Conservation (phyloP, 495 filamentous ascomycete species). For the Trichoderma orchidacearum region DNA sequence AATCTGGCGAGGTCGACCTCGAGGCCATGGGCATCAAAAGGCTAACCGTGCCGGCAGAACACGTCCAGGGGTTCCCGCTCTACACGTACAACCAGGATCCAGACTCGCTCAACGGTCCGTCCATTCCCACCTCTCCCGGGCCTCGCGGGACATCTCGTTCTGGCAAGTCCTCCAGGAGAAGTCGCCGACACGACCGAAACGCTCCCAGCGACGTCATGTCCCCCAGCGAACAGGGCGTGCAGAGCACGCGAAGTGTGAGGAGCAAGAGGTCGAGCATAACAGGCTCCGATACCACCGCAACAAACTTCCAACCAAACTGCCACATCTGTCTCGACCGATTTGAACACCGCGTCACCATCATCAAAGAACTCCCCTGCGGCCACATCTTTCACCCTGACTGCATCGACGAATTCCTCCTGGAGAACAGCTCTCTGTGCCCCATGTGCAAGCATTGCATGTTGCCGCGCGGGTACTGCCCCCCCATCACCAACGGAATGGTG, state of each 20-base stretch:
- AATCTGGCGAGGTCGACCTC: conserved; percentile 63
- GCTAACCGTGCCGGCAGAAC: conserved; percentile 51
- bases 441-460: conserved; percentile 73
- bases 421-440: conserved; percentile 68
- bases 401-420: conserved; percentile 63
- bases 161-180: background rate
- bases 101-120: conserved; percentile 1
- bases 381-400: conserved; percentile 89
- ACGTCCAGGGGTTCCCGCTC: conserved; percentile 57
- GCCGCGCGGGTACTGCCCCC: conserved; percentile 48
- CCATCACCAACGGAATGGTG: conserved; percentile 75
- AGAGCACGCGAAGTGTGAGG: background rate
- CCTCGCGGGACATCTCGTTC: conserved; percentile 4
- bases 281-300: conserved; percentile 13
- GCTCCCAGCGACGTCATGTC: conserved; percentile 3
- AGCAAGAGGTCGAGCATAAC: conserved; percentile 5
- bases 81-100: conserved; percentile 52
- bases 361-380: conserved; percentile 74
- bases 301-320: conserved; percentile 58
- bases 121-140: background rate
- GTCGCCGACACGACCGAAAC: conserved; percentile 4
- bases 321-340: conserved; percentile 81
- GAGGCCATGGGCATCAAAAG: conserved; percentile 68
- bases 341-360: conserved; percentile 45
- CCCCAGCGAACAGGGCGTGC: background rate